Evolutionary conservation across 257 asterid genomes (phyloP).

Genomic region (Primulina eburnea): DNA sequence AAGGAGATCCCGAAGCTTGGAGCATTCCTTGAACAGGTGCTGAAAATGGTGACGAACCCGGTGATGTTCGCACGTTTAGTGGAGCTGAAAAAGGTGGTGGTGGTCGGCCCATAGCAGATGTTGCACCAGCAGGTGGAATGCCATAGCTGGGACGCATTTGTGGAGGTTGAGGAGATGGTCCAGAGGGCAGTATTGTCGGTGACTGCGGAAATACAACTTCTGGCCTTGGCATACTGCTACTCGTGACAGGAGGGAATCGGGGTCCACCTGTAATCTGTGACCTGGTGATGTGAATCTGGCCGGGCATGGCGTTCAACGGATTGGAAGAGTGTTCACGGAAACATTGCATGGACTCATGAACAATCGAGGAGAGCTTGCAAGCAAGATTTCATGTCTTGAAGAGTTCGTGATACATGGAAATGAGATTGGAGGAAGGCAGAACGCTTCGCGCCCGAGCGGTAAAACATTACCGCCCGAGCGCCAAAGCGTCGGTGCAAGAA

Average conservation of each 20-base stretch:
- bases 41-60: slow-evolving; percentile 68
- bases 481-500: too few relatives aligned
- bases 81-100: slow-evolving; percentile 59
- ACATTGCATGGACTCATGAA: too few relatives aligned
- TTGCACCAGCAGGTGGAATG: slow-evolving; percentile 55
- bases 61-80: slow-evolving; percentile 49
- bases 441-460: too few relatives aligned
- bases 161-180: slow-evolving; percentile 48
- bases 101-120: slow-evolving; percentile 59
- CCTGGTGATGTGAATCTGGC: too few relatives aligned
- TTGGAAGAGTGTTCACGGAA: too few relatives aligned
- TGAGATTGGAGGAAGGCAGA: too few relatives aligned
- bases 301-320: too few relatives aligned
- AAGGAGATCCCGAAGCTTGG: slow-evolving; percentile 61
- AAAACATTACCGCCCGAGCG: too few relatives aligned
- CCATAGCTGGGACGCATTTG: slow-evolving; percentile 75
- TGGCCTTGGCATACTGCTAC: slow-evolving; percentile 48
- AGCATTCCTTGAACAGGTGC: slow-evolving; percentile 46
- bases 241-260: slow-evolving; percentile 56
- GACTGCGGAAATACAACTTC: slow-evolving; percentile 58
- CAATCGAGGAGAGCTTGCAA: too few relatives aligned
- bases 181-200: slow-evolving; percentile 39
- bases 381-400: too few relatives aligned
- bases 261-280: slow-evolving; percentile 13
- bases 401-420: too few relatives aligned